phyloP scores from a whole-genome alignment of 148 eudicot species.

The Heliamphora exappendiculata region DNA sequence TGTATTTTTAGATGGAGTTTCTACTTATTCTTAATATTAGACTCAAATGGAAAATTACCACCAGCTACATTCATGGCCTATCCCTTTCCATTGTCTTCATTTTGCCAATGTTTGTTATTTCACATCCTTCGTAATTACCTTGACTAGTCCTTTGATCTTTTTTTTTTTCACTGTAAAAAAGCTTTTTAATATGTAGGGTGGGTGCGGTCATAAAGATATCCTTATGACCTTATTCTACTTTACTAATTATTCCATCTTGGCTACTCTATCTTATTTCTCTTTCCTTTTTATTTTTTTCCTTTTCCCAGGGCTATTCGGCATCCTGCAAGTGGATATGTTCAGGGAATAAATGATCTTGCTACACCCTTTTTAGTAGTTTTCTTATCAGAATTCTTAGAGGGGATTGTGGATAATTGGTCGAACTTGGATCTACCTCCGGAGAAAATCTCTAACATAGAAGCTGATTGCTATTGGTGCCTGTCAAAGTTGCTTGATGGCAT shows the following conservation, averaged over 20 bases:
- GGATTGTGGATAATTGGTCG: conserved; percentile 67
- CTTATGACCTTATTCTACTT: not conserved
- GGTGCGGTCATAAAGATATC: not conserved
- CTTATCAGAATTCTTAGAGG: conserved; percentile 79
- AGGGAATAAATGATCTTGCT: conserved; percentile 95
- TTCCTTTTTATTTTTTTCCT: not conserved
- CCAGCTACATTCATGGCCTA: not conserved
- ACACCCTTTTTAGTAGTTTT: conserved; percentile 93
- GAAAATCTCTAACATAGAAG: conserved; percentile 66
- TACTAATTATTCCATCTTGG: not conserved
- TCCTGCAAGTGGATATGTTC: conserved; percentile 99
- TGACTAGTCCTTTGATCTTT: too few species aligned
- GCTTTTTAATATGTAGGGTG: not conserved
- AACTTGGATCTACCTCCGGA: conserved; percentile 50
- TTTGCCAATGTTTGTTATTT: not conserved
- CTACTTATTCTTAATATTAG: not conserved
- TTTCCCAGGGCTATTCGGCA: conserved; percentile 92
- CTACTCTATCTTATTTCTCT: not conserved
- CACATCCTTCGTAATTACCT: not conserved
- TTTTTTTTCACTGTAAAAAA: not conserved
- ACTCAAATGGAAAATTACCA: not conserved
- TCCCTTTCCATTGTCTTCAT: not conserved
- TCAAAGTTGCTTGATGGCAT: conserved; percentile 91
- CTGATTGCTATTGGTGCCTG: conserved; percentile 93
- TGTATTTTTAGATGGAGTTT: not conserved